These are phyloP conservation scores for Lenwebbia sp. DNA, from an alignment of 345 rosid species.

Conservation along the genomic window DNA sequence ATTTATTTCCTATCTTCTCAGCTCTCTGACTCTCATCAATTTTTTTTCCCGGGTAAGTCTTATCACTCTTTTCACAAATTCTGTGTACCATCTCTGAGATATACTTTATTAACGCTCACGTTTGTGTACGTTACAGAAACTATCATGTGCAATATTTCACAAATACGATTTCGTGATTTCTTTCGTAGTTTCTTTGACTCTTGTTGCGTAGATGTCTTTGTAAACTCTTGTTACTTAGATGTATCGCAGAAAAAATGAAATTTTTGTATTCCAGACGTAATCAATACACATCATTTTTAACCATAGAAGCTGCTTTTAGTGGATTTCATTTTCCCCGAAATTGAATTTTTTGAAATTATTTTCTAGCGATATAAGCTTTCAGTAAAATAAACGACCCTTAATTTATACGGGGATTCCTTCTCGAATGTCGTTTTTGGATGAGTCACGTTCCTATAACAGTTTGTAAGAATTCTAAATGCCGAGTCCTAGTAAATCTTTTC, in stretches of 20 bases:
- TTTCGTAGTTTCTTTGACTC: background rate
- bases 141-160: background rate
- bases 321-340: background rate
- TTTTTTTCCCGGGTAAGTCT: background rate
- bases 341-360: background rate
- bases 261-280: background rate
- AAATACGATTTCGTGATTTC: background rate
- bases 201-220: background rate
- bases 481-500: background rate
- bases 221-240: background rate
- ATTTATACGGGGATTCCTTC: background rate
- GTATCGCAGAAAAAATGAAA: background rate
- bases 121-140: background rate
- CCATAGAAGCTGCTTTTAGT: background rate
- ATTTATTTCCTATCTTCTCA: background rate
- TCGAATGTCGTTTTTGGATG: background rate
- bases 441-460: background rate
- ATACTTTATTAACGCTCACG: background rate
- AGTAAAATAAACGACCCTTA: background rate
- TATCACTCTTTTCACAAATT: background rate
- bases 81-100: background rate
- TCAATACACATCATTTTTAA: background rate
- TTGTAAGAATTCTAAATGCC: background rate
- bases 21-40: background rate
- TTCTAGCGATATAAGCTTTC: background rate